A percentile compares a stretch with the other conserved stretches of the same genome.
Evolutionary conservation across 1,139 yeast genomes (phyloP).

Genomic region (Debaryomyces coudertii): DNA sequence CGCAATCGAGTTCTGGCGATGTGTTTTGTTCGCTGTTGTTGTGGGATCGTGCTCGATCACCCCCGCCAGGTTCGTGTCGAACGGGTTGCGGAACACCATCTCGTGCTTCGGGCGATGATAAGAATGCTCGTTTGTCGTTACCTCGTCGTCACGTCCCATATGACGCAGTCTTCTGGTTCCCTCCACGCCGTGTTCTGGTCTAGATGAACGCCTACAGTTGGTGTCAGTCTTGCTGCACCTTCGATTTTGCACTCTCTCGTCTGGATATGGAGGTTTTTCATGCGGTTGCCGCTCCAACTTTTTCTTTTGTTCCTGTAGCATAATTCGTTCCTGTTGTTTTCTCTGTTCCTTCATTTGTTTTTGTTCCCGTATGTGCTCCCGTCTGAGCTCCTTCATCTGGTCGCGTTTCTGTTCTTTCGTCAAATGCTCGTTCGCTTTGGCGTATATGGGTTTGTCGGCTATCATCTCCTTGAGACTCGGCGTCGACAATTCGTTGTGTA

Average conservation of each 20-base stretch:
- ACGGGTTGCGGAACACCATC: conserved; percentile 17
- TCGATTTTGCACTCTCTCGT: background rate
- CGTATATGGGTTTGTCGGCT: conserved; percentile 45
- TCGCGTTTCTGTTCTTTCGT: conserved; percentile 18
- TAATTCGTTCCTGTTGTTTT: background rate
- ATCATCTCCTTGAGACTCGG: conserved; percentile 42
- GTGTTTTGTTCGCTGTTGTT: conserved; percentile 4
- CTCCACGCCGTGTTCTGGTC: background rate
- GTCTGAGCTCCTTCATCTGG: conserved; percentile 1
- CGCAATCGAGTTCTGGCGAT: conserved; percentile 21
- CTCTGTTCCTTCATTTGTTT: conserved; percentile 14
- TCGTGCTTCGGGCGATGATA: conserved; percentile 1
- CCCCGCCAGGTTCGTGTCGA: conserved; percentile 18
- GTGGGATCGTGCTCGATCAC: conserved; percentile 12
- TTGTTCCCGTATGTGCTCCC: conserved; percentile 11
- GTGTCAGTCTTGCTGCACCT: background rate
- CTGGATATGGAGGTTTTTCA: no score
- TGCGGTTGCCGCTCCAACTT: no score
- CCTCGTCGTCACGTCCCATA: background rate
- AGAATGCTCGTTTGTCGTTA: background rate
- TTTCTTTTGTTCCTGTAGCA: no score
- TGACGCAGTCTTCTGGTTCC: background rate
- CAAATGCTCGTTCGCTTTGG: conserved; percentile 43
- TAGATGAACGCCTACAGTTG: background rate
- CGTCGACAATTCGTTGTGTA: conserved; percentile 45